A percentile compares a stretch with the other conserved stretches of the same genome.
Conservation (phyloP, 2,329 filamentous ascomycete genomes). For the Cladosporium sp. region DNA sequence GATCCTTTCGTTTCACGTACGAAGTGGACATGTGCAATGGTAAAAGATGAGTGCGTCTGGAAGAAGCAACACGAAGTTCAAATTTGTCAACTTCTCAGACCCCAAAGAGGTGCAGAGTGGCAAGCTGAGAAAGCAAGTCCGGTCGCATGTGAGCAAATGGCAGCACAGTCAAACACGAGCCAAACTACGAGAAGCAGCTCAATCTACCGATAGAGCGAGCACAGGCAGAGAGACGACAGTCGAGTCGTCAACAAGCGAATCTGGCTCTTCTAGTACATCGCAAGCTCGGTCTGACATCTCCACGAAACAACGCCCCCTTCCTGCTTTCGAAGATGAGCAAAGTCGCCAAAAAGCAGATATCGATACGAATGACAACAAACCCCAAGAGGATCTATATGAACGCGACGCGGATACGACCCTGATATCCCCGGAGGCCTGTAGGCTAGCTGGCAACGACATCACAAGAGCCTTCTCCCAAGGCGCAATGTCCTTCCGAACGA, state of each 20-base stretch:
- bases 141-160: constrained; percentile 2
- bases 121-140: neutral
- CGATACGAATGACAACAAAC: too few relatives aligned
- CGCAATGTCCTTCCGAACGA: neutral
- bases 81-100: neutral
- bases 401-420: neutral
- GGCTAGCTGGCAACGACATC: neutral
- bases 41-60: neutral
- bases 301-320: too few relatives aligned
- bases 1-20: too few relatives aligned
- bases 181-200: neutral
- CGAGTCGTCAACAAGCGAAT: too few relatives aligned
- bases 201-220: too few relatives aligned
- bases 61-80: neutral
- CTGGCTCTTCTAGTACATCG: too few relatives aligned
- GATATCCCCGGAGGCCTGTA: neutral
- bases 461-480: neutral
- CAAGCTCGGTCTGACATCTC: too few relatives aligned
- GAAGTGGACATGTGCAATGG: neutral
- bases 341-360: too few relatives aligned
- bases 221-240: too few relatives aligned
- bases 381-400: neutral
- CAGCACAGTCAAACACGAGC: neutral
- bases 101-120: neutral
- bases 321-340: too few relatives aligned